Base-by-base conservation (phyloP, 148 eudicot species). In the Vaccinium vitisidaea region DNA sequence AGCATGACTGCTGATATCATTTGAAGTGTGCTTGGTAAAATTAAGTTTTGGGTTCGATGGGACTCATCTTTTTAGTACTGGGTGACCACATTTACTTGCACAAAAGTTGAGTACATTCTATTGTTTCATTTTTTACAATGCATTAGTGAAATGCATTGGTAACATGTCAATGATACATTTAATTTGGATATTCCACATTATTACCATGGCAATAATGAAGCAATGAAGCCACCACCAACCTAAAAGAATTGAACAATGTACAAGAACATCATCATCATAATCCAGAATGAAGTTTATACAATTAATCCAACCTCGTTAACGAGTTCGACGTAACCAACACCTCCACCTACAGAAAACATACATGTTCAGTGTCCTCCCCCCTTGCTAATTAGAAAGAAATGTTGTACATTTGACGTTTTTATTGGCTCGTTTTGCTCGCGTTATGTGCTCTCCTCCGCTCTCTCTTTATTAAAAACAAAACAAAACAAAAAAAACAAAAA, bases 221-320 rank as follows among this genome's bases (percentile, higher is more conserved):
- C 39, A 5, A 69, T 69, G 43, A 69, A 69, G 73, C 73, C 73
- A 25, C 73, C 73, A 67, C 58, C 80, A 71, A 30, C 61, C 61
- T 52, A 11, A 69, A 83, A 83, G 0, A 53, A 83, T 18, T 43
- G 39, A 36, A 74, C 48, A 75, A 30, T 1, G 61, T 39, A 75
- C 74, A 46, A 75, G 71, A 58, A 46, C 30, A 83, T 13, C 14
- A 39, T 19, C 30, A 83, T 13, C 14, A 23, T 19, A 4, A 2
- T 65, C 8, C n/a, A 14, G 59, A 75, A 4, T 1, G 14, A 19
- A 39, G 7, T 55, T n/a, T 82, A 46, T 49, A 82, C 77, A 67
- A 82, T 50, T 12, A 25, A 69, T 19, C 39, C 83, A 65, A 11
- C 55, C 52, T 54, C 6, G 8, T 39, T 19, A 43, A 36, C 48